phyloP scores from a whole-genome alignment of 2,329 filamentous ascomycete species.

The Lasiodiplodia gonubiensis region DNA sequence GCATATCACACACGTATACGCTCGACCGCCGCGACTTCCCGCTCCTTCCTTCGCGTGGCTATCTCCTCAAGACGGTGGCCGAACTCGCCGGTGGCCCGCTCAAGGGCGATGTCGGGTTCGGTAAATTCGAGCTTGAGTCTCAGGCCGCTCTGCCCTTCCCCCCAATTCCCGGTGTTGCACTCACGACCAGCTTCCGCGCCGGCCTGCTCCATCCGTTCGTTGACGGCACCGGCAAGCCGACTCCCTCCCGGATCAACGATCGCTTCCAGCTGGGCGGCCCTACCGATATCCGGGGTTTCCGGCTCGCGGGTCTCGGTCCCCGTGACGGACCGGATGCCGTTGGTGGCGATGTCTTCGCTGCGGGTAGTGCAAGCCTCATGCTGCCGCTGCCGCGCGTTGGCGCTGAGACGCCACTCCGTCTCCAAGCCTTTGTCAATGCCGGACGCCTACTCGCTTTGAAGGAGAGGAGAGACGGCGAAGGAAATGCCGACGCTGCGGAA shows the following conservation, averaged over 20 bases:
- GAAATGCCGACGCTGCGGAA: constrained; percentile 56
- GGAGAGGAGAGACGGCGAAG: constrained; percentile 41
- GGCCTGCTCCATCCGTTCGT: constrained; percentile 85
- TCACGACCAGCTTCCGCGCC: constrained; percentile 80
- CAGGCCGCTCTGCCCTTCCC: constrained; percentile 74
- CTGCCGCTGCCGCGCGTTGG: constrained; percentile 83
- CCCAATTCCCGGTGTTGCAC: constrained; percentile 76
- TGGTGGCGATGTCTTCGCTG: constrained; percentile 90
- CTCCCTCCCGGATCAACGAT: constrained; percentile 84
- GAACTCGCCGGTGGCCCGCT: constrained; percentile 90
- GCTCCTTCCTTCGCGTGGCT: constrained; percentile 81
- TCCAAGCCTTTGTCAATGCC: constrained; percentile 91
- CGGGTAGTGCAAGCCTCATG: constrained; percentile 83
- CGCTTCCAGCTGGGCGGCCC: constrained; percentile 94
- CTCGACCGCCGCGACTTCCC: constrained; percentile 83
- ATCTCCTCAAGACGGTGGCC: constrained; percentile 75
- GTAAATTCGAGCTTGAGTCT: constrained; percentile 86
- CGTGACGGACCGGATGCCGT: constrained; percentile 84
- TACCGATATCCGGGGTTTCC: constrained; percentile 93
- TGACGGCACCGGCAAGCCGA: constrained; percentile 62
- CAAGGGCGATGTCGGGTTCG: constrained; percentile 89
- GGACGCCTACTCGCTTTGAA: constrained; percentile 81
- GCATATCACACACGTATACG: constrained; percentile 79
- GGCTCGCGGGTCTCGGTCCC: constrained; percentile 85
- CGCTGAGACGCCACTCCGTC: constrained; percentile 79